Conservation (phyloP, 2,329 filamentous ascomycete genomes). For the Chaetomiaceae sp. region DNA sequence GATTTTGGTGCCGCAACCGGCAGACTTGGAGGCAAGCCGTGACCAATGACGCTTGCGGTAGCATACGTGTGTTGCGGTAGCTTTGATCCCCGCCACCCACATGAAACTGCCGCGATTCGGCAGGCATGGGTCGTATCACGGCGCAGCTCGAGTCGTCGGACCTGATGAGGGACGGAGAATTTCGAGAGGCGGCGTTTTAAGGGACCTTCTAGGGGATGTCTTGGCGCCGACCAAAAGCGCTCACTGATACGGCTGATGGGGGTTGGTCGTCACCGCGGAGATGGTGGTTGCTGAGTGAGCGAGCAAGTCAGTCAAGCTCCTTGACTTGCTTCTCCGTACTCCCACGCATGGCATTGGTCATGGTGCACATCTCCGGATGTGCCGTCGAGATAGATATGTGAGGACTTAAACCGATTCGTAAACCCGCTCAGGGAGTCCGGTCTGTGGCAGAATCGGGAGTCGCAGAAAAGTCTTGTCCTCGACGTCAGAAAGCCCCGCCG, state of each 20-base stretch:
- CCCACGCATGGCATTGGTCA: neutral
- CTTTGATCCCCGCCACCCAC: slow-evolving; percentile 2
- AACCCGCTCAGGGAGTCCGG: neutral
- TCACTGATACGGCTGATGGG: neutral
- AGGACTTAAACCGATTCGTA: neutral
- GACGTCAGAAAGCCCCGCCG: slow-evolving; percentile 17
- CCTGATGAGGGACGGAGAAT: neutral
- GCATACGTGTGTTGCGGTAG: neutral
- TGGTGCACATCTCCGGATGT: slow-evolving; percentile 8
- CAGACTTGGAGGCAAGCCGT: no score
- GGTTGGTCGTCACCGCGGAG: slow-evolving; percentile 11
- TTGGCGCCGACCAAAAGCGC: slow-evolving; percentile 8
- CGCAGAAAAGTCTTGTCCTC: neutral
- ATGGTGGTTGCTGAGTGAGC: slow-evolving; percentile 22
- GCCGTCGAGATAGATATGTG: neutral
- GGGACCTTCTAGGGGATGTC: neutral
- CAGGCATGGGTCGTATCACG: neutral
- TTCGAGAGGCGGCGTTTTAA: neutral
- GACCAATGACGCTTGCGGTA: neutral
- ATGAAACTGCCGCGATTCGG: slow-evolving; percentile 1
- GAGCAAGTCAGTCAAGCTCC: neutral
- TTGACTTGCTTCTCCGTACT: neutral
- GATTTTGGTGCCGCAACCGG: neutral
- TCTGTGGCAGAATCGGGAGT: neutral
- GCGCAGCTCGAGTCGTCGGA: neutral